Base-by-base conservation (phyloP, 2,329 filamentous ascomycete species). In the Fusarium vanettenii region DNA sequence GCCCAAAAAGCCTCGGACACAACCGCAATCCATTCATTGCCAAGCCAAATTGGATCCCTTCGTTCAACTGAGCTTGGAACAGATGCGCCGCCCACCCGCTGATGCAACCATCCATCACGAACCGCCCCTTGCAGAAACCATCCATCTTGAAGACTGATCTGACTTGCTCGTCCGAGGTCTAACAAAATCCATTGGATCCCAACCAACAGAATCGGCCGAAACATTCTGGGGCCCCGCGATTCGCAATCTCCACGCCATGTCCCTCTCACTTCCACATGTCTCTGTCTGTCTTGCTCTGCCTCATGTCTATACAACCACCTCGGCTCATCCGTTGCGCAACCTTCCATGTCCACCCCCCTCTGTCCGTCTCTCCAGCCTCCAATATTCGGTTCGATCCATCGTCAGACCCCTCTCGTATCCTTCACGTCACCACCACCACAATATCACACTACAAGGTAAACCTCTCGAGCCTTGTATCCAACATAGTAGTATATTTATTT, bases 401-500 rank as follows among this genome's bases (percentile, higher is more conserved):
- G 13, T 10, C 8, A 25, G 20, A 48, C 22, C 43, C 43, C 22
- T 48, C 43, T 25, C 22, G 9, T 48, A 3, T 8, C 50, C 11
- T 20, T 55, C 50, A 55, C 16, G 18, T 55, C 50, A 31, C 29
- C 11, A 20, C n/a, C 27, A 29, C 18, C 29, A n/a, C 48, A 41
- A 41, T 25, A 16, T 16, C 45, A 50, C 13, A 27, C 22, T 27
- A 22, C 25, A 67, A 22, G 45, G 64, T 61, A 16, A 41, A 41
- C 35, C 31, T 52, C 27, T 45, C 31, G 27, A 25, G 18, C 13
- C 35, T 8, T 22, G 48, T 69, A 43, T 65, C 37, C 50, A 55
- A 72, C 35, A 62, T 61, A 71, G 52, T 57, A 50, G 41, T 69
- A 63, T 52, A 52, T 71, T 55, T 74, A 74, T 72, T 74, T 72